A percentile compares a stretch with the other conserved stretches of the same genome.
Evolutionary conservation across 805 yeast genomes (phyloP).

Genomic region (Monosporozyma aquatica): DNA sequence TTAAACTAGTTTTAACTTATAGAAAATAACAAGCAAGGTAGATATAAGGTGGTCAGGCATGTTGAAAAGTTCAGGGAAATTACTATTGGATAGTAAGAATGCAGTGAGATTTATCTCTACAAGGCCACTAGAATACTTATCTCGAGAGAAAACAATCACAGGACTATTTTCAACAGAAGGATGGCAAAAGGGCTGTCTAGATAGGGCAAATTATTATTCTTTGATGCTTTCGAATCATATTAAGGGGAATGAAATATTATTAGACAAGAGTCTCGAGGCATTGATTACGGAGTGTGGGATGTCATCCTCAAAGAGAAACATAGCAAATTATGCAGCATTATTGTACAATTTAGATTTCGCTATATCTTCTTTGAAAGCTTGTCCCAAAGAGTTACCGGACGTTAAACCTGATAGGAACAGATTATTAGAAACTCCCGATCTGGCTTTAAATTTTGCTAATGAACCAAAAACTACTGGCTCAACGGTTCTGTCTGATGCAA

Average conservation of each 20-base stretch:
- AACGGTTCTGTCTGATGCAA: constrained; percentile 3
- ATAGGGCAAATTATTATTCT: constrained; percentile 34
- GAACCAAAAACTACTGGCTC: constrained; percentile 7
- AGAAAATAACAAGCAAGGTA: no score
- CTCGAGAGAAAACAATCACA: constrained; percentile 18
- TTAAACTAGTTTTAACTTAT: no score
- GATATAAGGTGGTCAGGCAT: no score
- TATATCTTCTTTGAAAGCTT: constrained; percentile 28
- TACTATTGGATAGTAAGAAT: background rate
- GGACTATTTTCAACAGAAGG: constrained; percentile 44
- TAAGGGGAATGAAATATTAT: constrained; percentile 12
- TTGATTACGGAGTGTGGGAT: constrained; percentile 25
- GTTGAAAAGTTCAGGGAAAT: background rate
- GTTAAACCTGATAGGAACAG: constrained; percentile 8
- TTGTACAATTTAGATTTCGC: constrained; percentile 33
- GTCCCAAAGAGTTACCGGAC: constrained; percentile 11
- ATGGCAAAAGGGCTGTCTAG: constrained; percentile 43
- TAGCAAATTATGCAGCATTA: constrained; percentile 34
- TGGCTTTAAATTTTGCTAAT: constrained; percentile 22
- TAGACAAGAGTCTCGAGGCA: constrained; percentile 19
- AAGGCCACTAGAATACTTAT: background rate
- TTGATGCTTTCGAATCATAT: constrained; percentile 33
- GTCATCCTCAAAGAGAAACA: constrained; percentile 24
- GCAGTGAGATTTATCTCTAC: background rate
- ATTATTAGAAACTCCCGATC: constrained; percentile 39